Evolutionary conservation across 495 filamentous ascomycete genomes (phyloP), one percentile per base, ranked within the genome.

Genomic region (Xylaria longipes): DNA sequence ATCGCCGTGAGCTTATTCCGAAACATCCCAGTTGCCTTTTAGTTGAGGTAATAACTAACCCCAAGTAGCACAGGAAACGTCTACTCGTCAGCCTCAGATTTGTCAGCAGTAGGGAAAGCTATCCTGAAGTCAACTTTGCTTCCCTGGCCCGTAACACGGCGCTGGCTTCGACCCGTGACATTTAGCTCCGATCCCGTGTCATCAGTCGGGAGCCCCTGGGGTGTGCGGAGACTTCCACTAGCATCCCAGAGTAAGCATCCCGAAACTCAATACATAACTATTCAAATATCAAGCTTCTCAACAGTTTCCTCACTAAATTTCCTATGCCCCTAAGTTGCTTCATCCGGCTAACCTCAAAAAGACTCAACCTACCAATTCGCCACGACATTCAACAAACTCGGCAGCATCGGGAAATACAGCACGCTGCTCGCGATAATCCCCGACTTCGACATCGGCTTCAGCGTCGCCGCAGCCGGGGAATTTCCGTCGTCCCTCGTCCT

Each of bases 191-290:
- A 82, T 25, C 75, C 85, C 0, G 77, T 69, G 0, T 75, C 81
- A 1, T 75, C 77, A 2, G 80, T 90, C 20, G 88, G 88, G 0
- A 84, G 84, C 11, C 89, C 89, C 0, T 91, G 88, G 88, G 89
- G 90, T 27, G 87, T 91, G 3, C 71, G 77, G 0, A 82, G 76
- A 15, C 73, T 82, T 22, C 62, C 73, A 39, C 52, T 82, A 46
- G 65, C 41, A 37, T 35, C 31, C 39, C 70, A 45, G 71, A 73
- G 67, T 70, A 67, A 6, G 68, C 45, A 22, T 41, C n/a, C 25
- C 61, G 45, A 31, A n/a, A 22, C 39, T 22, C 3, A 5, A 35
- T n/a, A 33, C 25, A 35, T 1, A 1, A 14, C 48, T 3, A 29
- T 2, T 22, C 0, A 35, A 22, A 33, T 22, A 11, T 9, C 8